phyloP scores from a whole-genome alignment of 108 stramenopile species.

The Nitzschia palea region DNA sequence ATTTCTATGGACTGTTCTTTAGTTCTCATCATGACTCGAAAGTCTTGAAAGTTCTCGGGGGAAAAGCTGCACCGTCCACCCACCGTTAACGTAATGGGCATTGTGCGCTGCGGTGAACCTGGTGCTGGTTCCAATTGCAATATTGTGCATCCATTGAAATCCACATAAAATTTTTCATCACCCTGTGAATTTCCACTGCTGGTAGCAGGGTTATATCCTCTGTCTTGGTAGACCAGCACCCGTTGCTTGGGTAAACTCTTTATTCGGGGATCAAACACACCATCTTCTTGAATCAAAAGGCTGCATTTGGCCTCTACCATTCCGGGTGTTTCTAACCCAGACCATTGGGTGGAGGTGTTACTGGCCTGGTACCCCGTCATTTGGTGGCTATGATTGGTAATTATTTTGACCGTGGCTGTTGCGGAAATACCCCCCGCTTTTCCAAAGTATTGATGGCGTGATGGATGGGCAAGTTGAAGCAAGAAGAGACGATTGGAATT shows the following conservation, averaged over 20 bases:
- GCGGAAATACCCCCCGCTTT: too few relatives aligned
- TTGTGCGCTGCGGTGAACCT: constrained; percentile 34
- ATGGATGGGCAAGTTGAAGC: too few relatives aligned
- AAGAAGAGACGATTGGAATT: too few relatives aligned
- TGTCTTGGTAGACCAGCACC: constrained; percentile 59
- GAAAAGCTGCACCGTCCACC: constrained; percentile 64
- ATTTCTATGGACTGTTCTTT: constrained; percentile 50
- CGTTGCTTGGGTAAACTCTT: constrained; percentile 49
- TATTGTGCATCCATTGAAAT: constrained; percentile 55
- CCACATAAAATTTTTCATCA: constrained; percentile 42
- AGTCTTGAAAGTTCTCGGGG: constrained; percentile 58
- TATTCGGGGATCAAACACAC: constrained; percentile 40
- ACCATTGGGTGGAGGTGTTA: constrained; percentile 38
- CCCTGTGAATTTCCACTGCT: constrained; percentile 1
- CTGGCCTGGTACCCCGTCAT: constrained; percentile 21
- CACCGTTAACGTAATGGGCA: constrained; percentile 62
- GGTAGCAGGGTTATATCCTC: constrained; percentile 37
- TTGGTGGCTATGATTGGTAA: neutral
- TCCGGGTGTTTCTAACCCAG: constrained; percentile 55
- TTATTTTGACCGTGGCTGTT: neutral
- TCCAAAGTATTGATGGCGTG: too few relatives aligned
- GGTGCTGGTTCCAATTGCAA: constrained; percentile 53
- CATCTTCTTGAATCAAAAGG: constrained; percentile 49
- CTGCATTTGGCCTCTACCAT: constrained; percentile 58
- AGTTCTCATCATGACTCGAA: constrained; percentile 70